Evolutionary conservation across 306 rosid species (phyloP).

Genomic region (Potentilla sterilis): DNA sequence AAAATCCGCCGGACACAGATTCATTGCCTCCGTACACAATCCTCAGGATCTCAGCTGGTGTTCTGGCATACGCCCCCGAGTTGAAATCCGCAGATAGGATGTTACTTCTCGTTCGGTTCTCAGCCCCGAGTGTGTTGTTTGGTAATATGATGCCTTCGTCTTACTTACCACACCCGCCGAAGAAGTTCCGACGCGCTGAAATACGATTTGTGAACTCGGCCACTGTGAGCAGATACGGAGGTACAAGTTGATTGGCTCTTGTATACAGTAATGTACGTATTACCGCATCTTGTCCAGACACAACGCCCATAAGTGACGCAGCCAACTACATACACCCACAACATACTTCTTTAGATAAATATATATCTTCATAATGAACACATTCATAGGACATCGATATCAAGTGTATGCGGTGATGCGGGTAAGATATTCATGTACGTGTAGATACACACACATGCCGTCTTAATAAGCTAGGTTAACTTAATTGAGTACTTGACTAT

Average conservation of each 20-base stretch:
- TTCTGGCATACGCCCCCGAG: background rate
- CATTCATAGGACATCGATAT: background rate
- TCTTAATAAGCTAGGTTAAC: no score
- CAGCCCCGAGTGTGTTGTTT: conserved; percentile 16
- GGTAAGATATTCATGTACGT: no score
- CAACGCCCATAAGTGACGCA: conserved; percentile 20
- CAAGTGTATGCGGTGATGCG: background rate
- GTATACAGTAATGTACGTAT: conserved; percentile 23
- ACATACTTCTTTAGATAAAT: background rate
- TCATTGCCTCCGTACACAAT: conserved; percentile 5
- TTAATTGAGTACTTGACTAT: no score
- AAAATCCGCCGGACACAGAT: background rate
- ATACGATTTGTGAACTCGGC: conserved; percentile 21
- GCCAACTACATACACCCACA: conserved; percentile 20
- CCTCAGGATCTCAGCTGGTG: conserved; percentile 14
- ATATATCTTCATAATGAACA: background rate
- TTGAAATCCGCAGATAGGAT: conserved; percentile 5
- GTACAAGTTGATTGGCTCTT: background rate
- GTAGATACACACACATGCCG: background rate
- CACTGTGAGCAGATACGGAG: conserved; percentile 24
- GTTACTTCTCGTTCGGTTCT: conserved; percentile 21
- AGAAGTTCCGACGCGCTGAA: conserved; percentile 14
- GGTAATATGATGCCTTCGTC: conserved; percentile 31
- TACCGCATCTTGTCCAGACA: conserved; percentile 33
- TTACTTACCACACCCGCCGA: conserved; percentile 21